Evolutionary conservation across 1,284 basidiomycete species (phyloP).

Genomic region (Malassezia japonica): DNA sequence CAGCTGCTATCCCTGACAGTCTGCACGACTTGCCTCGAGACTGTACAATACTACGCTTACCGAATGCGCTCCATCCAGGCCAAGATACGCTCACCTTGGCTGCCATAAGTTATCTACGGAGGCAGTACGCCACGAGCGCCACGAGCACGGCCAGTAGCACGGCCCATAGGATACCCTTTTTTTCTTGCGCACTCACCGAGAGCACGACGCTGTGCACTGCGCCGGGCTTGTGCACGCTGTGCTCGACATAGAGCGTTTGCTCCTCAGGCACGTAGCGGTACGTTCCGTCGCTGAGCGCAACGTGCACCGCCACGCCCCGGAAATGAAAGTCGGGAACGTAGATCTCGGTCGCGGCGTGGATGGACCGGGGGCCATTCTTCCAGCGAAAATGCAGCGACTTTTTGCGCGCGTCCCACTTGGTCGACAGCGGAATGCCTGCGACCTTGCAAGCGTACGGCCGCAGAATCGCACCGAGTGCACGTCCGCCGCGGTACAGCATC

Average conservation of each 20-base stretch:
- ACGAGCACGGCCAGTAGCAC: not conserved
- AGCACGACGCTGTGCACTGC: constrained; percentile 24
- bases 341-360: constrained; percentile 25
- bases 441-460: constrained; percentile 47
- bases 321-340: constrained; percentile 31
- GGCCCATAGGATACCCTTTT: not conserved
- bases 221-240: constrained; percentile 16
- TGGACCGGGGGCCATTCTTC: constrained; percentile 20
- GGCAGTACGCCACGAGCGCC: not conserved
- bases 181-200: constrained; percentile 10
- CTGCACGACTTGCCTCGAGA: too few species aligned
- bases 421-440: constrained; percentile 37
- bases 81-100: too few species aligned
- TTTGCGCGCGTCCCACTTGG: constrained; percentile 28
- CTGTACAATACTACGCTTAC: too few species aligned
- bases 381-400: constrained; percentile 35
- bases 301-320: not conserved
- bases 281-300: not conserved
- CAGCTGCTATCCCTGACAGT: too few species aligned
- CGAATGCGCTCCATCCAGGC: too few species aligned
- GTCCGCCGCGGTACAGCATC: constrained; percentile 64
- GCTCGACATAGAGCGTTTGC: constrained; percentile 29
- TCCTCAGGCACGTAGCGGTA: constrained; percentile 3
- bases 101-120: too few species aligned
- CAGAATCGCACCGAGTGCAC: constrained; percentile 63